phyloP scores from a whole-genome alignment of 495 filamentous ascomycete genomes.

The Aspergillus heteromorphus region DNA sequence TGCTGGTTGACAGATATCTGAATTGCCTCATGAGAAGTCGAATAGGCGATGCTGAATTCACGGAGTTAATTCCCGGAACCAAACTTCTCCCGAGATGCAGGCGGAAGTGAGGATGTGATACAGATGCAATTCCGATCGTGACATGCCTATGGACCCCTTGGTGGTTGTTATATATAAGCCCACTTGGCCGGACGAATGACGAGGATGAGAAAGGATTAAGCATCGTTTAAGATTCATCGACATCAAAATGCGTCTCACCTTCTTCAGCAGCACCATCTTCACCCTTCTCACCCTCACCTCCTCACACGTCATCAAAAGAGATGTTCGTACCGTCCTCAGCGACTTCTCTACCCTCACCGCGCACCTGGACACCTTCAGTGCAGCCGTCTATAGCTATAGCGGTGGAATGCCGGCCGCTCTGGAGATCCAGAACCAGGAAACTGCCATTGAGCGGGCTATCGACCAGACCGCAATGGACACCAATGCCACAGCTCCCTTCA shows the following conservation, averaged over 20 bases:
- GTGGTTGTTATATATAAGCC: background rate
- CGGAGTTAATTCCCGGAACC: no score
- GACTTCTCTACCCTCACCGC: constrained; percentile 1
- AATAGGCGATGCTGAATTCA: no score
- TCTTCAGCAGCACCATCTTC: background rate
- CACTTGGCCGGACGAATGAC: background rate
- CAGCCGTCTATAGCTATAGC: constrained; percentile 1
- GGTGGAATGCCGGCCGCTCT: constrained; percentile 1
- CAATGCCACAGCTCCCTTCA: background rate
- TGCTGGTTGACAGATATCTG: no score
- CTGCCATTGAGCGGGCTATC: background rate
- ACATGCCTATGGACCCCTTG: no score
- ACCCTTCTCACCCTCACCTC: constrained; percentile 1
- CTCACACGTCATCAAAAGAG: background rate
- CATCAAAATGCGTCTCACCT: background rate
- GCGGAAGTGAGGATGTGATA: no score
- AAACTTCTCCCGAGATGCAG: no score
- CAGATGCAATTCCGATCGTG: no score
- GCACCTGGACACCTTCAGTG: background rate
- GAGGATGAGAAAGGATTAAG: background rate
- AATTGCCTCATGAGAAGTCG: no score
- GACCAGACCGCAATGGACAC: background rate
- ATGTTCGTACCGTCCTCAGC: constrained; percentile 1
- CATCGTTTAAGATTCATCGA: background rate
- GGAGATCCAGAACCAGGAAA: constrained; percentile 4